These are phyloP conservation scores for Mycosphaerella sp. DNA, from an alignment of 2,329 filamentous ascomycete species.

Conservation along the genomic window DNA sequence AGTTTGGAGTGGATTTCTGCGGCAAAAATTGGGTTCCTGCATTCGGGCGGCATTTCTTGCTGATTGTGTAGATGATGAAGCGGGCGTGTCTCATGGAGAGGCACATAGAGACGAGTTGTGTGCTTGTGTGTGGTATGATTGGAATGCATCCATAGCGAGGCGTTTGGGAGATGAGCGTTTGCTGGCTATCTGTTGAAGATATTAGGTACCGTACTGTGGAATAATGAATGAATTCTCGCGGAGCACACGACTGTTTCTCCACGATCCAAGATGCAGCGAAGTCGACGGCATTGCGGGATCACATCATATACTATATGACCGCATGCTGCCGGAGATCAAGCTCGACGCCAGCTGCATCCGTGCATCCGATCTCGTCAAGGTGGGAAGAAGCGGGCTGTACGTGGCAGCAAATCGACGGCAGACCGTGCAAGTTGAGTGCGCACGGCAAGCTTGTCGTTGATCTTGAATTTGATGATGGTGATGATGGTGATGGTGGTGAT, in stretches of 20 bases:
- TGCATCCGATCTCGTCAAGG: neutral
- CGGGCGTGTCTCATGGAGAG: conserved; percentile 8
- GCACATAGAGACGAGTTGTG: neutral
- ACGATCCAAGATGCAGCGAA: neutral
- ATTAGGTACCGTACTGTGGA: neutral
- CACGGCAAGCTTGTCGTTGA: neutral
- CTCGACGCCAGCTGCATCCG: neutral
- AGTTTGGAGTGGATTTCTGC: neutral
- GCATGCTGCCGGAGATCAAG: neutral
- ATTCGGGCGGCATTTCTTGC: conserved; percentile 3
- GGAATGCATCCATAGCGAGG: conserved; percentile 15
- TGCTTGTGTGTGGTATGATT: neutral
- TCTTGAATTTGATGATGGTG: neutral
- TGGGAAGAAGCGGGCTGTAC: neutral
- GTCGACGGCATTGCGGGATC: neutral
- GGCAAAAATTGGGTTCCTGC: neutral
- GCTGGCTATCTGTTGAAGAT: neutral
- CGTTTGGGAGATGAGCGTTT: conserved; percentile 11
- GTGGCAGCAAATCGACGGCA: neutral
- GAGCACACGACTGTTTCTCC: neutral
- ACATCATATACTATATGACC: too few relatives aligned
- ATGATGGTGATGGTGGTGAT: too few relatives aligned
- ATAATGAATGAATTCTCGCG: neutral
- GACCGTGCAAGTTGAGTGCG: neutral
- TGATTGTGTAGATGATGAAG: conserved; percentile 11